phyloP scores from a whole-genome alignment of 1,139 yeast genomes.

The Hyphopichia buzzinii region DNA sequence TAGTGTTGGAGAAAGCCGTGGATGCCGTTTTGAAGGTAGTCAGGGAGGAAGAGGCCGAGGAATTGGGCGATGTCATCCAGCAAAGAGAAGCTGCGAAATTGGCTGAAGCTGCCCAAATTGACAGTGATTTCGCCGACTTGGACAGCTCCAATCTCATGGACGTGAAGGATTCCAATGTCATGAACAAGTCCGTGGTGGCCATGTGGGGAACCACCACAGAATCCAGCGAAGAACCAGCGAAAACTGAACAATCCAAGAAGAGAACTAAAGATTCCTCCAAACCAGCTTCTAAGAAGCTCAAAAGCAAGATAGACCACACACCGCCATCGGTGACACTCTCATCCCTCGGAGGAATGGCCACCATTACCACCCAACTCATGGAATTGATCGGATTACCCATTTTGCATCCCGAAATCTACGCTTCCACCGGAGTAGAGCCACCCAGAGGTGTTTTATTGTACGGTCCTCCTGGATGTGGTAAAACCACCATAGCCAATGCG shows the following conservation, averaged over 20 bases:
- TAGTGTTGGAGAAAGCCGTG: constrained; percentile 53
- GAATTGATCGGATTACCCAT: constrained; percentile 91
- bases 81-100: constrained; percentile 26
- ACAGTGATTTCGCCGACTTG: constrained; percentile 41
- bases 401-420: constrained; percentile 87
- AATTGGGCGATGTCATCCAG: constrained; percentile 32
- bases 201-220: constrained; percentile 48
- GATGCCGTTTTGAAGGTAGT: constrained; percentile 50
- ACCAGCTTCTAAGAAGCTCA: constrained; percentile 33
- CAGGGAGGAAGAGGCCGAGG: constrained; percentile 43
- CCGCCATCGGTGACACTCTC: constrained; percentile 70
- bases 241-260: constrained; percentile 21
- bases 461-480: constrained; percentile 99
- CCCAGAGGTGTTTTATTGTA: constrained; percentile 94
- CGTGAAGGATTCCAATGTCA: constrained; percentile 54
- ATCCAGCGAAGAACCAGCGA: neutral
- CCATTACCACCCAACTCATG: constrained; percentile 77
- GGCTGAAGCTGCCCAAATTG: constrained; percentile 18
- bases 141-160: constrained; percentile 58
- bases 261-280: constrained; percentile 28
- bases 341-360: constrained; percentile 87
- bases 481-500: constrained; percentile 93
- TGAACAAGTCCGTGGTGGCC: constrained; percentile 74
- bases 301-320: constrained; percentile 54
- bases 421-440: constrained; percentile 88